Evolutionary conservation across 78 protist species (phyloP).

Genomic region (Dictyostelium intermedium): DNA sequence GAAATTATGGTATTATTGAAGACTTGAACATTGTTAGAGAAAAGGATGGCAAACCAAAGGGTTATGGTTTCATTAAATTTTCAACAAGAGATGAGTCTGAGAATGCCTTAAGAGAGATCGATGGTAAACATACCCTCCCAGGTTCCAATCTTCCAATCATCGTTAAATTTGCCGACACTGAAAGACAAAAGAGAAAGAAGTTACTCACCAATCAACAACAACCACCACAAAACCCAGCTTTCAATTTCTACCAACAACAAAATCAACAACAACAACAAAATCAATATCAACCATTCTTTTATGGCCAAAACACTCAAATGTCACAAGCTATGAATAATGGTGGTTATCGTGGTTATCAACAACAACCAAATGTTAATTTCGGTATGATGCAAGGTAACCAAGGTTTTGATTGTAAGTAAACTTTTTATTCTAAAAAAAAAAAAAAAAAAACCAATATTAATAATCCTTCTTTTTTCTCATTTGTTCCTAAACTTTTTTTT

Average conservation of each 20-base stretch:
- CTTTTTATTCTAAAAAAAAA: too few species aligned
- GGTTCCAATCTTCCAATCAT: slow-evolving; percentile 59
- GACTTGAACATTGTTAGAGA: slow-evolving; percentile 90
- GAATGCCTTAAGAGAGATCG: slow-evolving; percentile 91
- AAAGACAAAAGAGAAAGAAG: slow-evolving; percentile 80
- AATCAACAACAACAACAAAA: background rate
- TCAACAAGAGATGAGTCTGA: slow-evolving; percentile 93
- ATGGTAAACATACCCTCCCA: slow-evolving; percentile 81
- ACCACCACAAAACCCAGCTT: background rate
- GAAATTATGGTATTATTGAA: slow-evolving; percentile 90
- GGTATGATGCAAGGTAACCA: slow-evolving; percentile 17
- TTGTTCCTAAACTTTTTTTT: background rate
- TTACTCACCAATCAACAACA: background rate
- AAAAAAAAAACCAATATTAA: background rate
- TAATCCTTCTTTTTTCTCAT: background rate
- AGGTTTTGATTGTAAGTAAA: slow-evolving; percentile 29
- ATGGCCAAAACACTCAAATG: slow-evolving; percentile 17
- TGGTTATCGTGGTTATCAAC: slow-evolving; percentile 1
- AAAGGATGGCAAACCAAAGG: slow-evolving; percentile 83
- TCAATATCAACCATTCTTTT: slow-evolving; percentile 9
- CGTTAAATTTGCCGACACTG: slow-evolving; percentile 76
- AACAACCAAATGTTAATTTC: background rate
- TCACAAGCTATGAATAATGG: slow-evolving; percentile 1
- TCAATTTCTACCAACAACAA: background rate
- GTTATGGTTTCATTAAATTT: slow-evolving; percentile 98